Evolutionary conservation across 2,329 filamentous ascomycete genomes (phyloP).

Genomic region (Aspergillus aculeatinus): DNA sequence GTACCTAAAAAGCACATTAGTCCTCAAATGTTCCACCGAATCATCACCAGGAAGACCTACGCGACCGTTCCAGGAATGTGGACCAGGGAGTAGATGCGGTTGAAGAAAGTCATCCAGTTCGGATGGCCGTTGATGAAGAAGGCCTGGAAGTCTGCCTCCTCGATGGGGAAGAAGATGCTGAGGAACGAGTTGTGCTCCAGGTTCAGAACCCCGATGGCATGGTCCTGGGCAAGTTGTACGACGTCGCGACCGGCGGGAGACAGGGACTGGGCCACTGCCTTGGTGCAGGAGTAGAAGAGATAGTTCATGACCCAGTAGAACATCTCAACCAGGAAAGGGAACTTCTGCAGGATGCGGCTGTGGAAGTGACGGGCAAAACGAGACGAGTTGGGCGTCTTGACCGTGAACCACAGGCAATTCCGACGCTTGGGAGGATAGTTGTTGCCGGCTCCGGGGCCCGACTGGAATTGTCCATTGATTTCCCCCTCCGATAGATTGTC

Average conservation of each 20-base stretch:
- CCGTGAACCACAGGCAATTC: slow-evolving; percentile 49
- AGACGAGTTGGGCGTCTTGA: slow-evolving; percentile 59
- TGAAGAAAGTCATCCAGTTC: slow-evolving; percentile 47
- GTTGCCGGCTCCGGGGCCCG: slow-evolving; percentile 46
- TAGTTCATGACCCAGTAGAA: slow-evolving; percentile 71
- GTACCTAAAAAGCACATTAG: slow-evolving; percentile 27
- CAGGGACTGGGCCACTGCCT: slow-evolving; percentile 51
- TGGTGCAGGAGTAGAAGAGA: slow-evolving; percentile 62
- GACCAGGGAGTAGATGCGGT: slow-evolving; percentile 52
- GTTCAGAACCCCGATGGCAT: slow-evolving; percentile 46
- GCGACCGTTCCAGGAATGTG: slow-evolving; percentile 54
- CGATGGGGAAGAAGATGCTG: slow-evolving; percentile 41
- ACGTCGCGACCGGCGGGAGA: slow-evolving; percentile 51
- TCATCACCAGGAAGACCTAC: slow-evolving; percentile 41
- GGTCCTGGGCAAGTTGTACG: slow-evolving; percentile 48
- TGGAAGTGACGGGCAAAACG: slow-evolving; percentile 62
- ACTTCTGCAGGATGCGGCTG: slow-evolving; percentile 64
- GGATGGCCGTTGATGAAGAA: slow-evolving; percentile 47
- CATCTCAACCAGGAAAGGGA: slow-evolving; percentile 70
- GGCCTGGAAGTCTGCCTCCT: slow-evolving; percentile 47
- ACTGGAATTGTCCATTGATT: slow-evolving; percentile 24
- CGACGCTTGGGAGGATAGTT: slow-evolving; percentile 7
- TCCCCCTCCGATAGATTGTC: slow-evolving; percentile 11
- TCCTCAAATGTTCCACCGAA: neutral
- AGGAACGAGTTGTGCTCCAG: slow-evolving; percentile 44